Evolutionary conservation across 805 yeast species (phyloP), one percentile per base, ranked within the genome.

Genomic region (Cephaloascus albidus): DNA sequence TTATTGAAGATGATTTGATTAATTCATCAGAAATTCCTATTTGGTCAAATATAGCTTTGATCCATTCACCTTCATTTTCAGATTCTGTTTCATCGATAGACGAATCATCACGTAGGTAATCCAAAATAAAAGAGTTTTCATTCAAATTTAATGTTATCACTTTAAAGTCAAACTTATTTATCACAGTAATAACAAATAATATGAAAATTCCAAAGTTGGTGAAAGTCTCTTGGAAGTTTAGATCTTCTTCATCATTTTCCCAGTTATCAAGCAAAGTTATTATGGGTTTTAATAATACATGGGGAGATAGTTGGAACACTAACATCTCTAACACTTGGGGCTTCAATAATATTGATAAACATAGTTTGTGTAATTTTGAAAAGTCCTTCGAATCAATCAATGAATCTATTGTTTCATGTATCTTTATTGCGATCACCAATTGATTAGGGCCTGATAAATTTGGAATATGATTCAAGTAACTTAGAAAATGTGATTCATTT

Each of bases 21-120:
- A 88, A 60, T 35, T 84, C 89, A 57, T 90, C 97, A 0, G 95
- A 81, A 30, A 89, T 76, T 3, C 96, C 95, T 40, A 63, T 65
- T 35, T 65, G 78, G 44, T 86, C 89, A 58, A 85, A 88, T 33
- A 90, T 57, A 1, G 93, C 89, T 20, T 72, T 62, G 36, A 84
- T 73, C 97, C 97, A 90, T 18, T 76, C 82, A 35, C 76, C 28
- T 12, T 23, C 28, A 23, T 10, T 8, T 10, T 31, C 33, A 31
- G 6, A 8, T 14, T n/a, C 8, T 8, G 6, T 16, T n/a, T 31
- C 17, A 31, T 31, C 33, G 14, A 31, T 31, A 8, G 18, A 16
- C 6, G 6, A 8, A 31, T 8, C 10, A 31, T 31, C 17, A 16
- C 17, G 6, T 8, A 31, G 6, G 33, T n/a, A 31, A 6, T 31